Evolutionary conservation across 345 rosid genomes (phyloP), one percentile per base, ranked within the genome.

Genomic region (Laguncularia racemosa): DNA sequence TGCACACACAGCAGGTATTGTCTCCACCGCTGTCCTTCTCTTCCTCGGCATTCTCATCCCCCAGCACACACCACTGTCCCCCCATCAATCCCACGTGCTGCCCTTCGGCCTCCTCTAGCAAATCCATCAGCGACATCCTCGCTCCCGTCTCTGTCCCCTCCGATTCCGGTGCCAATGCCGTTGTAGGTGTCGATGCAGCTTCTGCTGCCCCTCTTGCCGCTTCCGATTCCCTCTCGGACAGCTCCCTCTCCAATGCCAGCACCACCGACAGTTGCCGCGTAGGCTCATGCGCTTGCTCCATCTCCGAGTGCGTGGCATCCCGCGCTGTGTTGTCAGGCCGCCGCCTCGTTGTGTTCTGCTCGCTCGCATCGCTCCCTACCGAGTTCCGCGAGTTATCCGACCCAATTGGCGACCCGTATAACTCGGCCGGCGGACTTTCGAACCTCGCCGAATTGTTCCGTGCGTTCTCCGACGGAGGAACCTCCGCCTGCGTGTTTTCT

Each of bases 91-190:
- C 98, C 85, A 81, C 75, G 67, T 84, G 78, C 38, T 88, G 79
- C 48, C 91, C 16, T 61, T 81, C 93, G 13, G 93, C 83, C 67
- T 89, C 99, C 74, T 81, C 92, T 68, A 93, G 57, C 59, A 93
- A 63, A 60, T 93, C 97, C 96, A 89, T 81, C 60, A 93, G 55
- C 28, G 99, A 89, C 91, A 85, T 86, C 57, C 90, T 82, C 52
- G 72, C 72, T 17, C 78, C 80, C 66, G 68, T 70, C 14, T 56
- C 76, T 8, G 20, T 52, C 50, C 43, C 61, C 17, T 16, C 71
- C 47, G 18, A 18, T 44, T 14, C 66, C 52, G 4, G 59, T 16
- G 3, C 50, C 26, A 2, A 38, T 13, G 43, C 60, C 48, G 58
- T 72, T 16, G 56, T 77, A 16, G 56, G 71, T 26, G 51, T 46